Evolutionary conservation across 495 filamentous ascomycete genomes (phyloP), one percentile per base, ranked within the genome.

Genomic region (Trichoderma reesei): DNA sequence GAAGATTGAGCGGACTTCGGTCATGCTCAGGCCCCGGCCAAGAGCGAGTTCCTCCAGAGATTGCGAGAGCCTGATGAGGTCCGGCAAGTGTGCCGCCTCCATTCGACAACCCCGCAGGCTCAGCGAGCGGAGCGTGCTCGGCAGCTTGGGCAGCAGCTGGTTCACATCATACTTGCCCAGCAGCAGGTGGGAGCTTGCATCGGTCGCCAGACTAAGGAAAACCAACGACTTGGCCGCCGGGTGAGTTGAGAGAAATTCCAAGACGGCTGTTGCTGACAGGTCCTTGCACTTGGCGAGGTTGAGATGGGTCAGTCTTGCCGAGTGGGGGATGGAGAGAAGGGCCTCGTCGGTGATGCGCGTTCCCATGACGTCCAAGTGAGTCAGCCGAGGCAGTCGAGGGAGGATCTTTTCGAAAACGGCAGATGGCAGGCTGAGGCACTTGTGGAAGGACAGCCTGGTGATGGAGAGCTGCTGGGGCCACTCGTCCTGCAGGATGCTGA

Each of bases 11-110:
- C 89, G 86, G 64, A 96, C 73, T 60, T 92, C 86, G 33, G 74
- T 69, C 7, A 88, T 75, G 1, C 84, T 80, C 11, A 96, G 76
- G 41, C 89, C 82, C 0, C 89, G 85, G 13, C 88, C 89, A 18
- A 94, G 71, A 9, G 89, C 85, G 37, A 96, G 75, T 70, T 94
- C 91, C 71, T 94, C 89, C 41, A 95, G 71, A 66, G 92, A 88
- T 71, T 90, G 90, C 33, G 88, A 89, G 65, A 93, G 74, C 11
- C 88, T 87, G n/a, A 78, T 74, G 37, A 96, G 73, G 18, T 86
- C 74, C 3, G 84, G 77, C 11, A 88, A 79, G 68, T 93, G 90
- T 6, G 78, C 77, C 0, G 81, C 73, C 37, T 80, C 81, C 74
- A 94, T 86, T 71, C 85, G 86, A 65, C 84, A 85, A 34, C 91